These are phyloP conservation scores for Phytophthora brassicae DNA, from an alignment of 352 stramenopile species.

Conservation along the genomic window DNA sequence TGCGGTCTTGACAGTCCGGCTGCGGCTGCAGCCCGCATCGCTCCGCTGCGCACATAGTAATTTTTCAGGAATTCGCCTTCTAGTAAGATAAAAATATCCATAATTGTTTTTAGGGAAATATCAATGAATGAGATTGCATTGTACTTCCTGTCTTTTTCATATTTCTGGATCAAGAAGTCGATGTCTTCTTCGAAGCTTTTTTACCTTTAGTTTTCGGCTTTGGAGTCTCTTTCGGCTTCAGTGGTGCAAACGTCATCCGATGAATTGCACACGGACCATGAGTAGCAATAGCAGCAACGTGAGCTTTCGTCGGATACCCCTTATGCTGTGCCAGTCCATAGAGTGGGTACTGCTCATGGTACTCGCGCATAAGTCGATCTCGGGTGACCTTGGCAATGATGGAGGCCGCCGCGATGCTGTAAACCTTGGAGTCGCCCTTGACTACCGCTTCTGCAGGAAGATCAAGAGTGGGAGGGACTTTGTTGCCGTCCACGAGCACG, in stretches of 20 bases:
- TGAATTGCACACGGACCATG: constrained; percentile 95
- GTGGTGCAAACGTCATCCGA: constrained; percentile 94
- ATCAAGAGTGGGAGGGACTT: constrained; percentile 88
- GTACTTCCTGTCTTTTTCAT: constrained; percentile 3
- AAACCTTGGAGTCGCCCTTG: constrained; percentile 96
- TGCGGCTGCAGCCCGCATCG: constrained; percentile 17
- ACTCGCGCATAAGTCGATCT: constrained; percentile 96
- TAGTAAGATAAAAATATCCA: constrained; percentile 25
- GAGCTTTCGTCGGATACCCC: constrained; percentile 94
- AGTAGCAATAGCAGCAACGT: constrained; percentile 88
- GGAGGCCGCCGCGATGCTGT: constrained; percentile 96
- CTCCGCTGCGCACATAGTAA: constrained; percentile 28
- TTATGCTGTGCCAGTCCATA: constrained; percentile 97
- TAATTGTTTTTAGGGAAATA: constrained; percentile 21
- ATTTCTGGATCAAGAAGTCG: neutral
- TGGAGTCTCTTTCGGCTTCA: constrained; percentile 77
- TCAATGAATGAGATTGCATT: constrained; percentile 22
- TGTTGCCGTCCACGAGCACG: constrained; percentile 96
- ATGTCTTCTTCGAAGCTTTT: constrained; percentile 12
- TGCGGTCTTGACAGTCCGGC: constrained; percentile 29
- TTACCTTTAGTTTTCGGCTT: constrained; percentile 31
- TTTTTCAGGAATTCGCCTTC: constrained; percentile 13
- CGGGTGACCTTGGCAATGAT: constrained; percentile 98
- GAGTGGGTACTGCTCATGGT: constrained; percentile 91
- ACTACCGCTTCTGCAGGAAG: constrained; percentile 90